phyloP scores from a whole-genome alignment of 2,329 filamentous ascomycete genomes.

The Tolypocladium tundrense region DNA sequence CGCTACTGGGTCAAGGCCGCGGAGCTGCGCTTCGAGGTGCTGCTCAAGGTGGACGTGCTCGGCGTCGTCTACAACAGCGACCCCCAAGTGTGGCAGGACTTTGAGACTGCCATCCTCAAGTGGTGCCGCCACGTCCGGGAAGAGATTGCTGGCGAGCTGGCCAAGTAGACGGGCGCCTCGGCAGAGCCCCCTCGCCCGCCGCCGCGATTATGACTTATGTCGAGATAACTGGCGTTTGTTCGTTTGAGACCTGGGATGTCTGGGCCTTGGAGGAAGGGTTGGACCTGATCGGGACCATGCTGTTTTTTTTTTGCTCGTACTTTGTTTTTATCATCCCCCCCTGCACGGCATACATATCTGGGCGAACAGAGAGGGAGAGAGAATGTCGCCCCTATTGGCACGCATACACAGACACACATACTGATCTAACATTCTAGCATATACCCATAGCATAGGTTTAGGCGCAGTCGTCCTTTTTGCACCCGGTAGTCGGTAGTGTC shows the following conservation, averaged over 20 bases:
- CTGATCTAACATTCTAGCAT: conserved; percentile 21
- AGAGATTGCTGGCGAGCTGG: conserved; percentile 65
- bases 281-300: background rate
- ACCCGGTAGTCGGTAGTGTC: background rate
- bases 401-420: conserved; percentile 3
- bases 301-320: background rate
- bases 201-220: conserved; percentile 5
- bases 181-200: background rate
- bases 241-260: background rate
- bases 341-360: background rate
- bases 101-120: conserved; percentile 70
- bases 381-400: background rate
- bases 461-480: conserved; percentile 10
- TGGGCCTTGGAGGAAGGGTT: background rate
- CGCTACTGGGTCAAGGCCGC: conserved; percentile 95
- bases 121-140: conserved; percentile 79
- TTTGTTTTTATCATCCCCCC: conserved; percentile 7
- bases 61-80: conserved; percentile 70
- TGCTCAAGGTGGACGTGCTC: conserved; percentile 74
- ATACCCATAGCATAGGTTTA: conserved; percentile 24
- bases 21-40: conserved; percentile 84
- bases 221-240: conserved; percentile 2
- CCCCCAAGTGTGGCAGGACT: conserved; percentile 62
- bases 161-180: conserved; percentile 6
- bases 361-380: background rate